Conservation (phyloP, 1,139 yeast genomes). For the Torulaspora pretoriensis region DNA sequence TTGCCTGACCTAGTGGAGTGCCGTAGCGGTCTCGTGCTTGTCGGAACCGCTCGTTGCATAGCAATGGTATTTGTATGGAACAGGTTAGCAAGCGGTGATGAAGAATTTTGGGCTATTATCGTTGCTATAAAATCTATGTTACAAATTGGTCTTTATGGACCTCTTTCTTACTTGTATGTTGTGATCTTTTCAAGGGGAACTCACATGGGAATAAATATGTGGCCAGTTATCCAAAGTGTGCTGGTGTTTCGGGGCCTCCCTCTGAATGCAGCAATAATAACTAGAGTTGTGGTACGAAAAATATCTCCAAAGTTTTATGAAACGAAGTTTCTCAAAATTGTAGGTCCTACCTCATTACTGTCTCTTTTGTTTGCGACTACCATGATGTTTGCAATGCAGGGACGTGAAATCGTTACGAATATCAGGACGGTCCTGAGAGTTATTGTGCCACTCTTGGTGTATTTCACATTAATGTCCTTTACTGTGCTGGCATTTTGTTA, state of each 20-base stretch:
- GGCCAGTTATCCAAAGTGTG: conserved; percentile 35
- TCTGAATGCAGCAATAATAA: conserved; percentile 44
- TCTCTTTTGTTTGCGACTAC: conserved; percentile 53
- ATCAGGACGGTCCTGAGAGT: conserved; percentile 51
- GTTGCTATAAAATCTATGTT: conserved; percentile 51
- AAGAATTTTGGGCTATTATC: conserved; percentile 48
- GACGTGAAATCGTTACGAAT: conserved; percentile 47
- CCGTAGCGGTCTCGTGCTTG: conserved; percentile 53
- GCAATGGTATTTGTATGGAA: conserved; percentile 67
- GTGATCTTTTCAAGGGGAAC: conserved; percentile 37
- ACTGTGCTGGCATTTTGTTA: conserved; percentile 39
- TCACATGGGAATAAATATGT: conserved; percentile 8
- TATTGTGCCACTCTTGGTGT: conserved; percentile 47
- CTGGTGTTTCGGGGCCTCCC: conserved; percentile 56
- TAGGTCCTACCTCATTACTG: conserved; percentile 49
- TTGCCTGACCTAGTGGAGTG: conserved; percentile 48
- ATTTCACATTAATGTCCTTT: conserved; percentile 47
- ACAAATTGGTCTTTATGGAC: conserved; percentile 54
- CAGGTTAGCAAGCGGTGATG: conserved; percentile 52
- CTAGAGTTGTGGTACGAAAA: conserved; percentile 38
- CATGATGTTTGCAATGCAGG: conserved; percentile 52
- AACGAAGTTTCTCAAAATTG: conserved; percentile 38
- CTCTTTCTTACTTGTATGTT: conserved; percentile 48
- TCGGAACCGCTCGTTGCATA: conserved; percentile 58
- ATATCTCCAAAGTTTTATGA: conserved; percentile 36